phyloP scores from a whole-genome alignment of 805 yeast species.

The Diddensiella santjacobensis region DNA sequence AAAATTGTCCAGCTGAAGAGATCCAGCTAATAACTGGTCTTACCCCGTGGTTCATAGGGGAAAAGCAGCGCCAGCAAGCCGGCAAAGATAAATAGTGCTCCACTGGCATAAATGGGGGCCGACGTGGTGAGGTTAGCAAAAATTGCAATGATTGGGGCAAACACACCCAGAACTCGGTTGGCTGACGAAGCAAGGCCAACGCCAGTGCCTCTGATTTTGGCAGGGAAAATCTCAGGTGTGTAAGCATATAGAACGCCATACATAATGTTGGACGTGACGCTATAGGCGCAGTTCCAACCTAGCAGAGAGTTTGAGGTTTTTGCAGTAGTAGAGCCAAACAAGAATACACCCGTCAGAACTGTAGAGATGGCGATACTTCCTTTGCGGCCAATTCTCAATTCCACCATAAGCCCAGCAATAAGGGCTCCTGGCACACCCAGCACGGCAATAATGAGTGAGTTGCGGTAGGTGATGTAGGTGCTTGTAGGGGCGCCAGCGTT shows the following conservation, averaged over 20 bases:
- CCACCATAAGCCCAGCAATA: slow-evolving; percentile 36
- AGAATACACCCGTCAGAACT: slow-evolving; percentile 18
- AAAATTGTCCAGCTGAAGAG: too few relatives aligned
- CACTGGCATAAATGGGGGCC: slow-evolving; percentile 43
- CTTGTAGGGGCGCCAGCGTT: slow-evolving; percentile 17
- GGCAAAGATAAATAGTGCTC: slow-evolving; percentile 40
- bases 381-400: slow-evolving; percentile 16
- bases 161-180: slow-evolving; percentile 42
- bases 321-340: slow-evolving; percentile 19
- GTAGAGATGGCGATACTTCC: slow-evolving; percentile 17
- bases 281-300: slow-evolving; percentile 20
- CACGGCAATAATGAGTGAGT: slow-evolving; percentile 39
- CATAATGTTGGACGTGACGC: slow-evolving; percentile 19
- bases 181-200: slow-evolving; percentile 43
- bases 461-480: slow-evolving; percentile 22
- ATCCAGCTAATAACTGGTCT: slow-evolving; percentile 9
- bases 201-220: slow-evolving; percentile 36
- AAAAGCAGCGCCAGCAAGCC: slow-evolving; percentile 41
- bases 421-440: slow-evolving; percentile 50
- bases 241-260: slow-evolving; percentile 44
- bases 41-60: slow-evolving; percentile 45
- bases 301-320: slow-evolving; percentile 12
- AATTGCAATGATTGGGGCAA: slow-evolving; percentile 44
- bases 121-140: slow-evolving; percentile 42
- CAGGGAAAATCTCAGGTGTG: slow-evolving; percentile 43